A percentile compares a stretch with the other conserved stretches of the same genome.
Evolutionary conservation across 2,329 filamentous ascomycete genomes (phyloP).

Genomic region (Epichloe bromicola): DNA sequence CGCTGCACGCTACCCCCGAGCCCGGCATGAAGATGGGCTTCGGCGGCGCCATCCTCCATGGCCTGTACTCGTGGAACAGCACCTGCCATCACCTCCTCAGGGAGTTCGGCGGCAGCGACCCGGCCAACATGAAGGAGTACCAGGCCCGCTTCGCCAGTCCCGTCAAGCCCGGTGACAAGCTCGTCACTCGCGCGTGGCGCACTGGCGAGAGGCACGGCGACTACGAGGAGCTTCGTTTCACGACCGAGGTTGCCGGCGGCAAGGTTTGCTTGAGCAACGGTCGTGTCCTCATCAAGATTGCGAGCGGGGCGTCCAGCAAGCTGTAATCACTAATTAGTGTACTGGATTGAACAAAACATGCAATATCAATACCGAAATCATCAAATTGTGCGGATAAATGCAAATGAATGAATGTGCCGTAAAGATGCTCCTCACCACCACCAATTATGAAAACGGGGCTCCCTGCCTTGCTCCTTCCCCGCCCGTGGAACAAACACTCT

Average conservation of each 20-base stretch:
- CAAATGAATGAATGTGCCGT: too few species aligned
- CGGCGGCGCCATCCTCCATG: constrained; percentile 78
- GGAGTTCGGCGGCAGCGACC: constrained; percentile 61
- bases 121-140: constrained; percentile 74
- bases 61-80: constrained; percentile 77
- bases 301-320: constrained; percentile 45
- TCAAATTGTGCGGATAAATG: too few species aligned
- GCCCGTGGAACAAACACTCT: background rate
- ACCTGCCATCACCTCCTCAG: constrained; percentile 62
- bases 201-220: constrained; percentile 51
- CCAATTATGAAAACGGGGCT: background rate
- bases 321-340: constrained; percentile 36
- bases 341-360: too few species aligned
- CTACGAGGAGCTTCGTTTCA: constrained; percentile 75
- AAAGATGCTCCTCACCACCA: too few species aligned
- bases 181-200: constrained; percentile 71
- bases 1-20: constrained; percentile 75
- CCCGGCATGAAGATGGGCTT: constrained; percentile 85
- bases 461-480: background rate
- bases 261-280: constrained; percentile 85
- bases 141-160: constrained; percentile 79
- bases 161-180: constrained; percentile 70
- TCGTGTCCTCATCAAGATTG: constrained; percentile 60
- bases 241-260: constrained; percentile 62
- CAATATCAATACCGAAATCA: too few species aligned